A percentile compares a stretch with the other conserved stretches of the same genome.
Conservation (phyloP, 768 basidiomycete genomes). For the Cytidiella melzeri region DNA sequence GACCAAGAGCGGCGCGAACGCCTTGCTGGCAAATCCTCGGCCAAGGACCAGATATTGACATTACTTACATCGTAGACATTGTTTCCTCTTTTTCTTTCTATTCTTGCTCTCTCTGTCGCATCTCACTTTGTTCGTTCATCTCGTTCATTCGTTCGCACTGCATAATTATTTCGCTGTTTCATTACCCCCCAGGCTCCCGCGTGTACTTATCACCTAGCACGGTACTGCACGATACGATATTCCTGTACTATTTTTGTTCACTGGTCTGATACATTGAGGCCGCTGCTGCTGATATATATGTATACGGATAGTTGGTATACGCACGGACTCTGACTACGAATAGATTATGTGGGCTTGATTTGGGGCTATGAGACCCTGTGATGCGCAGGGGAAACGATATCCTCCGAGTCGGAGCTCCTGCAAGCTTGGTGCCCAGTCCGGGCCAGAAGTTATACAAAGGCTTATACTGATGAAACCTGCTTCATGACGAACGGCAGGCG, state of each 20-base stretch:
- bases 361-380: too few relatives aligned
- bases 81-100: conserved; percentile 1
- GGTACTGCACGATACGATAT: conserved; percentile 15
- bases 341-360: too few relatives aligned
- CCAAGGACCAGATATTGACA: conserved; percentile 51
- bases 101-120: conserved; percentile 8
- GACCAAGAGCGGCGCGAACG: conserved; percentile 52
- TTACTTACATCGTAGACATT: conserved; percentile 1
- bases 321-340: too few relatives aligned
- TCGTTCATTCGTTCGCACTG: neutral
- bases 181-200: neutral
- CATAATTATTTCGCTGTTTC: neutral
- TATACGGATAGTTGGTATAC: neutral
- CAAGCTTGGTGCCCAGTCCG: too few relatives aligned
- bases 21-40: conserved; percentile 56
- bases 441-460: too few relatives aligned
- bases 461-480: too few relatives aligned
- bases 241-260: neutral
- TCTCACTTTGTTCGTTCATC: neutral
- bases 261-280: neutral
- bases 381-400: too few relatives aligned
- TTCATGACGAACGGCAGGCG: too few relatives aligned
- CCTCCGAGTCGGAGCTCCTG: too few relatives aligned
- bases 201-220: conserved; percentile 20
- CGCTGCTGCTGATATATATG: neutral